Base-by-base conservation (phyloP, 257 asterid species). In the Solanum pennellii region DNA sequence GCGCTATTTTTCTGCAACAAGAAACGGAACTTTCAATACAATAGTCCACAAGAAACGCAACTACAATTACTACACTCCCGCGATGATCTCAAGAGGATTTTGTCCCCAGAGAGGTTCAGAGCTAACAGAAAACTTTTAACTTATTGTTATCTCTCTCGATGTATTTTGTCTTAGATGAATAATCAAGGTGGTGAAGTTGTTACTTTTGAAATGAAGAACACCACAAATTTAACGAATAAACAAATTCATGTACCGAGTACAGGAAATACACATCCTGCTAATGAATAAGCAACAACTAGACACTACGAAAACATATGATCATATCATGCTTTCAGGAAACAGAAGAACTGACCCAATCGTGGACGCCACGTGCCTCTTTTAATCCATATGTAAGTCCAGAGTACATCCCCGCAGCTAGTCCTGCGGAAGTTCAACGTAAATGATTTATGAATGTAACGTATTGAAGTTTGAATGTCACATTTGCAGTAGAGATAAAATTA, bases 341-440 rank as follows among this genome's bases (percentile, higher is more conserved):
- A 31, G 84, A 42, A 39, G 52, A 23, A 27, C 71, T 76, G 90
- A 95, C 99, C 99, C 99, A 96, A 75, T 96, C 99, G 21, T 96
- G 98, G 31, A 93, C 95, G 59, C 98, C 99, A 33, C 98, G 89
- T 42, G 98, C 94, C 88, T 95, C 99, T 84, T 93, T 97, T 85
- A 96, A 85, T 27, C 99, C 99, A 59, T 96, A 96, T 65, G 98
- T 93, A 31, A 96, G 90, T 86, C 99, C 99, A 8, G 99, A 96
- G 69, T 95, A 95, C 91, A 94, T 89, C 82, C 98, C 99, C 9
- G 98, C 99, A 18, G 98, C 98, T 56, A 97, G 66, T 52, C 99
- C 99, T 96, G 92, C 90, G 83, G 12, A 68, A 11, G 42, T 35
- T 35, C 1, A 9, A 73, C 41, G 23, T 75, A 47, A 13, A 84